phyloP scores from a whole-genome alignment of 139 green algal species.

The Choricystis sp. region DNA sequence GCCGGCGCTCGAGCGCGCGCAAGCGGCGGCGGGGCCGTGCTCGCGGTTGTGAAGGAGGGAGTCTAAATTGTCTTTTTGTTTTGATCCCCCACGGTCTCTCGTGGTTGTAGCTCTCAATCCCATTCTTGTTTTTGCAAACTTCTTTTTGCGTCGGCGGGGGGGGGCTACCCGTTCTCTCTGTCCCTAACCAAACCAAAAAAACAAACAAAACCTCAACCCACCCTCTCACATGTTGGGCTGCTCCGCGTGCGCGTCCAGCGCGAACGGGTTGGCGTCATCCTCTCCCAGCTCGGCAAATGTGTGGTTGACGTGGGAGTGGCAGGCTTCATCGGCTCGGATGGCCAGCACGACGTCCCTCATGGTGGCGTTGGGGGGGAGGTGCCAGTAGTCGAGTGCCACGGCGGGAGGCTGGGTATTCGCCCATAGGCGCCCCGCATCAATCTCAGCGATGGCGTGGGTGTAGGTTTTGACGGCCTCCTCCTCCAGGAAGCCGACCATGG shows the following conservation, averaged over 20 bases:
- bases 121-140: too few relatives aligned
- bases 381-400: constrained; percentile 40
- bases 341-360: constrained; percentile 71
- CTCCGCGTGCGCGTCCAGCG: neutral
- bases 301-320: constrained; percentile 83
- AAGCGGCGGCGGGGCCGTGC: too few relatives aligned
- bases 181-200: too few relatives aligned
- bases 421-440: constrained; percentile 5
- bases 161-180: too few relatives aligned
- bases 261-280: constrained; percentile 50
- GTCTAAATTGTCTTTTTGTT: too few relatives aligned
- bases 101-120: too few relatives aligned
- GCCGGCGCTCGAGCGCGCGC: too few relatives aligned
- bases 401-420: constrained; percentile 4
- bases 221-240: too few relatives aligned
- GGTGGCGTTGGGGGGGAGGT: constrained; percentile 25
- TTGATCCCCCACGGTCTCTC: too few relatives aligned
- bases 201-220: too few relatives aligned
- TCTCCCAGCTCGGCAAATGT: constrained; percentile 34
- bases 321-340: constrained; percentile 72
- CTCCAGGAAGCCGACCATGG: constrained; percentile 84
- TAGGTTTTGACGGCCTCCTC: constrained; percentile 93
- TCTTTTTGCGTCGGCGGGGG: too few relatives aligned
- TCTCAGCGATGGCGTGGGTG: constrained; percentile 44
- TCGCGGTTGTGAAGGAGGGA: too few relatives aligned